phyloP scores from a whole-genome alignment of 441 rosid species.

The Croton setiger region DNA sequence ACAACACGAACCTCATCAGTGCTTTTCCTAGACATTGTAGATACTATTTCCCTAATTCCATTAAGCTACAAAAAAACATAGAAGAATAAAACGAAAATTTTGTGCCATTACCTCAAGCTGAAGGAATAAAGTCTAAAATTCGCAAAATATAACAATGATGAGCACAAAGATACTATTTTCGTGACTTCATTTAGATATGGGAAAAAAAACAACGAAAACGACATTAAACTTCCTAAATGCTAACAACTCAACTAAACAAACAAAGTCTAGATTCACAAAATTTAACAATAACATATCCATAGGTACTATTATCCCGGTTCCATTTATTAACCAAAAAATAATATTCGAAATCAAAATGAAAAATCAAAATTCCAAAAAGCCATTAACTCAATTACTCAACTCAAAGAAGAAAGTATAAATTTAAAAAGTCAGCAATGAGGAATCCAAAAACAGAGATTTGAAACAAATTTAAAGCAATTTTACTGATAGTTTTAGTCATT shows the following conservation, averaged over 20 bases:
- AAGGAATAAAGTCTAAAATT: too few species aligned
- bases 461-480: neutral
- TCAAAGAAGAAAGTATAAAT: too few species aligned
- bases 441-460: neutral
- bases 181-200: too few species aligned
- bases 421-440: neutral
- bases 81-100: neutral
- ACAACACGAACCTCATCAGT: conserved; percentile 60
- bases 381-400: neutral
- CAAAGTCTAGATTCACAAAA: too few species aligned
- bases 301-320: too few species aligned
- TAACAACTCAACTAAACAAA: too few species aligned
- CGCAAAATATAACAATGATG: neutral
- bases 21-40: conserved; percentile 54
- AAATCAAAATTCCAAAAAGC: too few species aligned
- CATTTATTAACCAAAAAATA: too few species aligned
- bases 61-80: conserved; percentile 38
- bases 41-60: conserved; percentile 40
- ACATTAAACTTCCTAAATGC: too few species aligned
- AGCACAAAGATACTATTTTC: neutral
- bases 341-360: too few species aligned
- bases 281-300: too few species aligned
- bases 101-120: neutral
- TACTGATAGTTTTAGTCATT: neutral
- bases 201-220: too few species aligned